Evolutionary conservation across 169 alveolate species (phyloP).

Genomic region (Cryptosporidium sp.): DNA sequence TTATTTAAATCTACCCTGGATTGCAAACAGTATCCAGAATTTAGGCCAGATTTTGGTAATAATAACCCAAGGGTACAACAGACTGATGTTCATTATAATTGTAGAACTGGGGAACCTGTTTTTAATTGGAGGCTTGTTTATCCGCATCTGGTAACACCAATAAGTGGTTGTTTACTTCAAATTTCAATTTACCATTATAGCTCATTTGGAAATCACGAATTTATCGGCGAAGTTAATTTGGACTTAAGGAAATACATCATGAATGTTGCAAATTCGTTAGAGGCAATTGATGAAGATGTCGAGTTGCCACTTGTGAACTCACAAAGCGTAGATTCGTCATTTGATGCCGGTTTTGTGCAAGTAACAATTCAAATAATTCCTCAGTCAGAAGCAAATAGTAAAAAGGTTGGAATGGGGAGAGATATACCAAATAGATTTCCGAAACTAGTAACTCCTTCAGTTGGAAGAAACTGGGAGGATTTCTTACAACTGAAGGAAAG

Average conservation of each 20-base stretch:
- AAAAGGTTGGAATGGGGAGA: slow-evolving; percentile 89
- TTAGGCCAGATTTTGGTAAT: slow-evolving; percentile 77
- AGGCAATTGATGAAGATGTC: slow-evolving; percentile 86
- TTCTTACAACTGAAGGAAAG: slow-evolving; percentile 76
- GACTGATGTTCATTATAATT: slow-evolving; percentile 92
- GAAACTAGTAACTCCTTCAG: slow-evolving; percentile 87
- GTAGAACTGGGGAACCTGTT: slow-evolving; percentile 88
- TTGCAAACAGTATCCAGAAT: slow-evolving; percentile 86
- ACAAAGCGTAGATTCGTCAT: slow-evolving; percentile 76
- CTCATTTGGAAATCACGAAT: slow-evolving; percentile 87
- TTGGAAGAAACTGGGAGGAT: slow-evolving; percentile 93
- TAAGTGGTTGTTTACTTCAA: slow-evolving; percentile 90
- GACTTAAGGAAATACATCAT: slow-evolving; percentile 86
- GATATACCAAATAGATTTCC: slow-evolving; percentile 92
- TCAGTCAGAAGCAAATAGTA: slow-evolving; percentile 90
- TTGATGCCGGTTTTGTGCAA: slow-evolving; percentile 87
- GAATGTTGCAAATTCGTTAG: slow-evolving; percentile 85
- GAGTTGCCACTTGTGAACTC: slow-evolving; percentile 86
- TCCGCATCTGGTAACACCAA: slow-evolving; percentile 87
- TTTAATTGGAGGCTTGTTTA: slow-evolving; percentile 93
- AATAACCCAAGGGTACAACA: slow-evolving; percentile 82
- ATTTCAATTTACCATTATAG: slow-evolving; percentile 87
- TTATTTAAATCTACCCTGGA: slow-evolving; percentile 83
- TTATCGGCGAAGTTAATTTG: slow-evolving; percentile 89
- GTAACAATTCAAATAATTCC: slow-evolving; percentile 91